Evolutionary conservation across 805 yeast genomes (phyloP).

Genomic region (Zygotorulaspora danielsina): DNA sequence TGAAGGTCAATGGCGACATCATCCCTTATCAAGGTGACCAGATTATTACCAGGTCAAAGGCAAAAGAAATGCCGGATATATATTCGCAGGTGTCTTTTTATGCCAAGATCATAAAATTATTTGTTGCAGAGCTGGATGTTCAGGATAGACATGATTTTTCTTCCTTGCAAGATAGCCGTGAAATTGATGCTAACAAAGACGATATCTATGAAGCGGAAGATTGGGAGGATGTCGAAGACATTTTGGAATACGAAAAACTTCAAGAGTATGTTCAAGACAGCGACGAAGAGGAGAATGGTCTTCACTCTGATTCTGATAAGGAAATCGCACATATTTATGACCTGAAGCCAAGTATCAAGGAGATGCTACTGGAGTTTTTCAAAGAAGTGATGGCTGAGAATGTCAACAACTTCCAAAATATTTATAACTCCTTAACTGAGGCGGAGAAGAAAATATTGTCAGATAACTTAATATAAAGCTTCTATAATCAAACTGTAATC

Average conservation of each 20-base stretch:
- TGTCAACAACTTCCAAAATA: constrained; percentile 47
- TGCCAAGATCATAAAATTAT: constrained; percentile 65
- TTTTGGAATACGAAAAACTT: constrained; percentile 59
- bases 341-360: constrained; percentile 26
- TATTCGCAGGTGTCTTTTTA: constrained; percentile 66
- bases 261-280: constrained; percentile 46
- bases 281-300: constrained; percentile 33
- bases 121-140: constrained; percentile 63
- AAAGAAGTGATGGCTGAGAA: constrained; percentile 51
- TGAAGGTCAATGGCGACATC: constrained; percentile 74
- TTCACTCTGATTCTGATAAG: constrained; percentile 15
- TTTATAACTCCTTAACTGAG: constrained; percentile 47
- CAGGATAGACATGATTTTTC: constrained; percentile 51
- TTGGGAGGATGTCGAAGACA: constrained; percentile 78
- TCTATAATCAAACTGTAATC: too few species aligned
- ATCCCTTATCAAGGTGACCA: constrained; percentile 53
- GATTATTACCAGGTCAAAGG: constrained; percentile 85
- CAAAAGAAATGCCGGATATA: constrained; percentile 56
- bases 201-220: constrained; percentile 44
- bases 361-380: constrained; percentile 48
- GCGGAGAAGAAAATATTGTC: constrained; percentile 52
- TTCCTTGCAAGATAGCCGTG: constrained; percentile 8
- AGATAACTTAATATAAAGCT: constrained; percentile 38
- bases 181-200: constrained; percentile 36
- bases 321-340: constrained; percentile 18